Percentiles rank a stretch among this genome's conserved stretches.
These are phyloP conservation scores for Acidomyces sp. DNA, from an alignment of 495 filamentous ascomycete genomes.

Conservation along the genomic window DNA sequence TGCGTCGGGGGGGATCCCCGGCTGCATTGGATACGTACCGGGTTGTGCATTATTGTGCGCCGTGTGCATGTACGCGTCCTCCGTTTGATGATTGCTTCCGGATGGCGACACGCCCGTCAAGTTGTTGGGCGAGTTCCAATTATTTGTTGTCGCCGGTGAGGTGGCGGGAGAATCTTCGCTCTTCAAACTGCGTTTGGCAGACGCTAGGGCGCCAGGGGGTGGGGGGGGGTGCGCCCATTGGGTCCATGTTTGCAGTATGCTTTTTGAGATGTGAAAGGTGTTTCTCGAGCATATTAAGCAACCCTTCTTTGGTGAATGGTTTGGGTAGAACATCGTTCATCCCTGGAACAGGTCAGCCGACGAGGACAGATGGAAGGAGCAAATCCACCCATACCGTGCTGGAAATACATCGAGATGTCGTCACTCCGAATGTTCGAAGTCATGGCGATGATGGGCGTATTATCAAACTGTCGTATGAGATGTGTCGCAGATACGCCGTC, in stretches of 20 bases:
- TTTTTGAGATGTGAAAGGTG: conserved; percentile 69
- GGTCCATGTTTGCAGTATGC: conserved; percentile 35
- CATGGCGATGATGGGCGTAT: conserved; percentile 92
- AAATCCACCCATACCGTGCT: conserved; percentile 67
- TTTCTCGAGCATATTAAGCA: conserved; percentile 80
- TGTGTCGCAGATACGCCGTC: conserved; percentile 92
- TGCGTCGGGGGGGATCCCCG: conserved; percentile 11
- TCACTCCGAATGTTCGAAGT: conserved; percentile 96
- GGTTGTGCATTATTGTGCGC: conserved; percentile 15
- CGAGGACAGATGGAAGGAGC: conserved; percentile 1
- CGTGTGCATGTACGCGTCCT: conserved; percentile 30
- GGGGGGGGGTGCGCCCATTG: conserved; percentile 25
- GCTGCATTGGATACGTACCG: conserved; percentile 4
- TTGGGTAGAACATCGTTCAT: conserved; percentile 98
- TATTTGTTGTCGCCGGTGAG: conserved; percentile 35
- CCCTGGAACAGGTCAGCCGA: conserved; percentile 38
- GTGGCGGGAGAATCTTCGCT: conserved; percentile 69
- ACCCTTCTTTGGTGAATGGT: conserved; percentile 91
- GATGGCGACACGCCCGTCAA: conserved; percentile 29
- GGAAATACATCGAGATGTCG: conserved; percentile 94
- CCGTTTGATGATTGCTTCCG: conserved; percentile 24
- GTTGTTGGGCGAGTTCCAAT: conserved; percentile 38
- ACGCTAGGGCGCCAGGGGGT: conserved; percentile 32
- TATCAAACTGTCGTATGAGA: conserved; percentile 79
- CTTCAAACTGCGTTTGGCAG: conserved; percentile 53